Conservation (phyloP, 192 early-diverging fungal genomes). For the Linnemannia zychae region DNA sequence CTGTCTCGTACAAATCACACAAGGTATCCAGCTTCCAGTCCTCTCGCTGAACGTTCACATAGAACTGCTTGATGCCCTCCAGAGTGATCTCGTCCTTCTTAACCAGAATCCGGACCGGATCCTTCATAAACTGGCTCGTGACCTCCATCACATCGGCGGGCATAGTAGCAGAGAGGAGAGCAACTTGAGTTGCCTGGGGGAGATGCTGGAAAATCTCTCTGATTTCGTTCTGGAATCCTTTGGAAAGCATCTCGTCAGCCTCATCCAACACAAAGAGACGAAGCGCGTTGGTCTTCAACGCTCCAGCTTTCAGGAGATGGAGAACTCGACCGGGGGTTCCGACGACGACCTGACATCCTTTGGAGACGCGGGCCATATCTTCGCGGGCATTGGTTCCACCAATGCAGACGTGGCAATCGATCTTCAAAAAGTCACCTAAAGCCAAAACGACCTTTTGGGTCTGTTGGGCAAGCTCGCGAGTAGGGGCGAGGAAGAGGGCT, state of each 20-base stretch:
- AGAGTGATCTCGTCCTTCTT: constrained; percentile 95
- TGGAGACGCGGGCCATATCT: constrained; percentile 80
- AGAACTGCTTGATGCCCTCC: constrained; percentile 94
- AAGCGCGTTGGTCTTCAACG: constrained; percentile 82
- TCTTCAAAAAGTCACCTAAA: constrained; percentile 93
- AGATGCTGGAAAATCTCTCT: constrained; percentile 93
- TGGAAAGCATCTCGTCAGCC: constrained; percentile 97
- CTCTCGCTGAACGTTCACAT: constrained; percentile 95
- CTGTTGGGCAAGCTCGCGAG: constrained; percentile 95
- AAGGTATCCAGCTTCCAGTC: constrained; percentile 99
- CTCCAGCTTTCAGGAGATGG: constrained; percentile 95
- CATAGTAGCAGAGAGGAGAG: constrained; percentile 95
- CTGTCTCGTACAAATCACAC: constrained; percentile 95
- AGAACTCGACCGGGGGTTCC: constrained; percentile 98
- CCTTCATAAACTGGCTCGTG: constrained; percentile 93
- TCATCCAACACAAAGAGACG: constrained; percentile 98
- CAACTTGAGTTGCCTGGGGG: constrained; percentile 88
- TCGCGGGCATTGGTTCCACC: constrained; percentile 94
- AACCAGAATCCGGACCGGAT: constrained; percentile 97
- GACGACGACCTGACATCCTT: constrained; percentile 91
- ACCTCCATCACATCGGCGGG: constrained; percentile 92
- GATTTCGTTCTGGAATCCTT: constrained; percentile 97
- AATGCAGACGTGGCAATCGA: constrained; percentile 95
- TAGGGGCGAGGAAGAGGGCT: constrained; percentile 95
- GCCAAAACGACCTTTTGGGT: constrained; percentile 94